phyloP scores from a whole-genome alignment of 257 asterid genomes.

The Jacaranda copaia region DNA sequence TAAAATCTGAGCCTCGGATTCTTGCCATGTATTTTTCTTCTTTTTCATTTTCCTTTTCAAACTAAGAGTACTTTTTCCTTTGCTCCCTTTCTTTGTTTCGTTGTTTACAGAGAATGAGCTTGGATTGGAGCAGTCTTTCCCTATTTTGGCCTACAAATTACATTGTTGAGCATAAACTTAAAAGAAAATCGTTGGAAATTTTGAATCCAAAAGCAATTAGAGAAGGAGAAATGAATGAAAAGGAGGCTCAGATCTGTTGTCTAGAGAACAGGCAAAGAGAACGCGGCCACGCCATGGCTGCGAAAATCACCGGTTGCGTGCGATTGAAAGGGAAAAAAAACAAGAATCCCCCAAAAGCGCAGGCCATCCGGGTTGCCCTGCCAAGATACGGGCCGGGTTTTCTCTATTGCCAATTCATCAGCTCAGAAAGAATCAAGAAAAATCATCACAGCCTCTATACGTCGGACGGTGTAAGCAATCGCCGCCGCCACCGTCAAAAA shows the following conservation, averaged over 20 bases:
- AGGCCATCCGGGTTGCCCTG: constrained; percentile 42
- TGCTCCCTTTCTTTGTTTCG: neutral
- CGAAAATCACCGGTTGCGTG: constrained; percentile 32
- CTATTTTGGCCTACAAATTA: neutral
- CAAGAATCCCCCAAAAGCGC: neutral
- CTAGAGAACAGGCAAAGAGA: neutral
- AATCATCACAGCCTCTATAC: constrained; percentile 41
- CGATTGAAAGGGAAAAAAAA: neutral
- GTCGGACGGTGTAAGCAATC: neutral
- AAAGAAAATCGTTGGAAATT: neutral
- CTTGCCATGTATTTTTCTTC: neutral
- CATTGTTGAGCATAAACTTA: neutral
- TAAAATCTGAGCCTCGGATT: constrained; percentile 40
- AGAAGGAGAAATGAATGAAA: neutral
- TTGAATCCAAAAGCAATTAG: too few species aligned
- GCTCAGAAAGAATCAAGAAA: constrained; percentile 18
- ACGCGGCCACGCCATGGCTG: constrained; percentile 45
- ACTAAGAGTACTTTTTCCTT: too few species aligned
- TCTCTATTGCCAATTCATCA: constrained; percentile 19
- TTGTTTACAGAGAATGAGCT: neutral
- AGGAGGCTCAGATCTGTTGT: constrained; percentile 43
- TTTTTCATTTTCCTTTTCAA: neutral
- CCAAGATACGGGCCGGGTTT: constrained; percentile 31
- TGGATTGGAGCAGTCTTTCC: neutral
- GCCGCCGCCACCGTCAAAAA: neutral